Evolutionary conservation across 345 rosid genomes (phyloP).

Genomic region (Leavenworthia alabamica): DNA sequence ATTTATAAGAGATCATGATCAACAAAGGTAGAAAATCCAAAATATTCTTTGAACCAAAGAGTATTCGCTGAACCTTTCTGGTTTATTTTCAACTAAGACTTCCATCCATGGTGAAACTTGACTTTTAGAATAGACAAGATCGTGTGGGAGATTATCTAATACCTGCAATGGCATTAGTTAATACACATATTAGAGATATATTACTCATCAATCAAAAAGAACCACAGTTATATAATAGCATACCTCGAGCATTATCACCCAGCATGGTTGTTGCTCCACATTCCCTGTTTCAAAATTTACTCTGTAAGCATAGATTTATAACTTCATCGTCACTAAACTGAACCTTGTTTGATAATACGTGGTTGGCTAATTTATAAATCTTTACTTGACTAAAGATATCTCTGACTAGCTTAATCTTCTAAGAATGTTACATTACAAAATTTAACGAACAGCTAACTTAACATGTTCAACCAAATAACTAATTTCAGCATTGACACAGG

Average conservation of each 20-base stretch:
- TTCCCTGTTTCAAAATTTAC: slow-evolving; percentile 41
- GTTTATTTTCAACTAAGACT: slow-evolving; percentile 82
- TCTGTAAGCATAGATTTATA: slow-evolving; percentile 14
- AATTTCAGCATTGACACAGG: neutral
- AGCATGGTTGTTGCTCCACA: slow-evolving; percentile 73
- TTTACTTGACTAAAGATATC: slow-evolving; percentile 2
- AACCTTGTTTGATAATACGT: neutral
- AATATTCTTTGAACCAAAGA: neutral
- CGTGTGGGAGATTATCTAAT: slow-evolving; percentile 97
- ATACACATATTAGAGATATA: neutral
- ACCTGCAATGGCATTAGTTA: slow-evolving; percentile 47
- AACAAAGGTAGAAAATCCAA: slow-evolving; percentile 8
- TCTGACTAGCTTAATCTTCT: neutral
- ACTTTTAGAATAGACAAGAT: slow-evolving; percentile 73
- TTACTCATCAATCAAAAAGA: neutral
- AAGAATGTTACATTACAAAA: neutral
- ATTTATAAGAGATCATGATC: slow-evolving; percentile 11
- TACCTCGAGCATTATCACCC: slow-evolving; percentile 98
- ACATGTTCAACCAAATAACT: slow-evolving; percentile 3
- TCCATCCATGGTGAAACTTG: slow-evolving; percentile 89
- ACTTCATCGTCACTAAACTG: neutral
- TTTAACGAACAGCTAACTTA: neutral
- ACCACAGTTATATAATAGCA: neutral
- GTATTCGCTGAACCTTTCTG: slow-evolving; percentile 41
- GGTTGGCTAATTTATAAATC: neutral